These are phyloP conservation scores for Corynascus novoguineensis DNA, from an alignment of 495 filamentous ascomycete species.

Conservation along the genomic window DNA sequence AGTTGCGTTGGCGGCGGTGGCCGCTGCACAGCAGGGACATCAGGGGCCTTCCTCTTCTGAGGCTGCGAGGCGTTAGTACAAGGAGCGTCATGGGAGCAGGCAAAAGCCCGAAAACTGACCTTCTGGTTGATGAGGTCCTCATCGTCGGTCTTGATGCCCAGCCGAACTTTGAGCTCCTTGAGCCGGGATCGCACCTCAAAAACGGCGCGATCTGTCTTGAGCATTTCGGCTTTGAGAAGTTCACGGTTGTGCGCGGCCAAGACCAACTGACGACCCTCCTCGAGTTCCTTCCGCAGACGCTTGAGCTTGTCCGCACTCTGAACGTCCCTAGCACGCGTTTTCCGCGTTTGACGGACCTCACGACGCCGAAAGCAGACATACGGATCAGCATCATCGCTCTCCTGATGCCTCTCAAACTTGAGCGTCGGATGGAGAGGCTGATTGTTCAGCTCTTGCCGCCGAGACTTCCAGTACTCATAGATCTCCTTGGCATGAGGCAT, in stretches of 20 bases:
- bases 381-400: constrained; percentile 92
- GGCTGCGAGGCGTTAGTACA: constrained; percentile 45
- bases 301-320: constrained; percentile 93
- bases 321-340: constrained; percentile 88
- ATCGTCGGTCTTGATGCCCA: constrained; percentile 85
- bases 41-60: constrained; percentile 63
- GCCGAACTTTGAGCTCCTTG: constrained; percentile 79
- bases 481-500: constrained; percentile 75
- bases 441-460: constrained; percentile 60
- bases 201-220: constrained; percentile 64
- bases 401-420: constrained; percentile 88
- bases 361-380: constrained; percentile 98
- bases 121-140: constrained; percentile 94
- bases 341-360: constrained; percentile 88
- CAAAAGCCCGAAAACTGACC: constrained; percentile 46
- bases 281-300: constrained; percentile 83
- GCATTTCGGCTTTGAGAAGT: constrained; percentile 65
- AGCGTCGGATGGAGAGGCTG: constrained; percentile 64
- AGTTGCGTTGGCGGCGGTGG: constrained; percentile 48
- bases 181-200: constrained; percentile 76
- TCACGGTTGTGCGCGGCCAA: constrained; percentile 73
- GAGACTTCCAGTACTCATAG: constrained; percentile 84
- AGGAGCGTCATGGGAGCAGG: constrained; percentile 8
- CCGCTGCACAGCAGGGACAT: constrained; percentile 51
- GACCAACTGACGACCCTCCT: constrained; percentile 79